phyloP scores from a whole-genome alignment of 164 flowering plant species.

The Liquidambar formosana region DNA sequence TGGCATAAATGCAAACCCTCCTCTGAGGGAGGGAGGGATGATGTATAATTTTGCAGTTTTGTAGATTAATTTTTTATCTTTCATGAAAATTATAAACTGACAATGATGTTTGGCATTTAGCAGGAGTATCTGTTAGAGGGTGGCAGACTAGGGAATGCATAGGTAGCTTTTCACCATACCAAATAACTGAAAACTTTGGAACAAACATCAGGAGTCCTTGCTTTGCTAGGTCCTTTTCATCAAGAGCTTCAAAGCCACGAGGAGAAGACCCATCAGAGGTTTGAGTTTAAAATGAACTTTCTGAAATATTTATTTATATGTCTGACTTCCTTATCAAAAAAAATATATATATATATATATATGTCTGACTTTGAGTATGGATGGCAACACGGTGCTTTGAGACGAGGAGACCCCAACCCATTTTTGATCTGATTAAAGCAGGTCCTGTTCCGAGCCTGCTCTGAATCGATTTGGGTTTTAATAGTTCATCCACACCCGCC shows the following conservation, averaged over 20 bases:
- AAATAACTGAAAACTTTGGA: slow-evolving; percentile 9
- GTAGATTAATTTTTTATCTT: neutral
- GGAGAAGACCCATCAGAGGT: slow-evolving; percentile 40
- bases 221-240: slow-evolving; percentile 40
- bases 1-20: neutral
- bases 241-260: slow-evolving; percentile 33
- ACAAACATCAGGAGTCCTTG: slow-evolving; percentile 5
- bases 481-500: too few species aligned
- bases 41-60: neutral
- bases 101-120: slow-evolving; percentile 16
- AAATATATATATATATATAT: too few species aligned
- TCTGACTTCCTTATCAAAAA: too few species aligned
- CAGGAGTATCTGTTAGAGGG: slow-evolving; percentile 27
- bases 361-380: too few species aligned
- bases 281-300: slow-evolving; percentile 6
- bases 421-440: too few species aligned
- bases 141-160: slow-evolving; percentile 13
- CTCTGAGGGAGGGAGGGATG: neutral
- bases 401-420: too few species aligned
- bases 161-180: slow-evolving; percentile 8
- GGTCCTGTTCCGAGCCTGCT: too few species aligned
- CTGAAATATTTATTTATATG: neutral
- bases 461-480: too few species aligned
- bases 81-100: neutral
- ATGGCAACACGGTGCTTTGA: too few species aligned